Evolutionary conservation across 1,139 yeast genomes (phyloP).

Genomic region (Zygosaccharomyces sapae): DNA sequence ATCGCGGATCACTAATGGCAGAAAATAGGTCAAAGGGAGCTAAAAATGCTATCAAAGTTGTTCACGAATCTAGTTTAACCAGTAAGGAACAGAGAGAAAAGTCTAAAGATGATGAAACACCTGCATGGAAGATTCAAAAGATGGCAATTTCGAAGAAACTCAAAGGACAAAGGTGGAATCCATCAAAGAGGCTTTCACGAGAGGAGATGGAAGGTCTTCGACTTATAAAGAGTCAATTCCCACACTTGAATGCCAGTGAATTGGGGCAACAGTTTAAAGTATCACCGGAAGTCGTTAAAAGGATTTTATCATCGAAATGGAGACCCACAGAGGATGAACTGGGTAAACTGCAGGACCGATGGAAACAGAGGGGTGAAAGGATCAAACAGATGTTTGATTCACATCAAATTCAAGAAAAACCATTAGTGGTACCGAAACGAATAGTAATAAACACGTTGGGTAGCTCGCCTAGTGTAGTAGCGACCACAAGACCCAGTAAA

Average conservation of each 20-base stretch:
- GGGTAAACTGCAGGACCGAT: constrained; percentile 44
- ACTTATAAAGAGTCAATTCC: constrained; percentile 51
- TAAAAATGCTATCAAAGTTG: constrained; percentile 18
- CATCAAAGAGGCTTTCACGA: constrained; percentile 62
- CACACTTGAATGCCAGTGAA: constrained; percentile 56
- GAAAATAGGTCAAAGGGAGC: constrained; percentile 17
- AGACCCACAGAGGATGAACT: constrained; percentile 55
- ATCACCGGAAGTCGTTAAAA: constrained; percentile 78
- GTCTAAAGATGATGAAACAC: constrained; percentile 28
- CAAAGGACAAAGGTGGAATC: constrained; percentile 59
- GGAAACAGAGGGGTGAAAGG: constrained; percentile 44
- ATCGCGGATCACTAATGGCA: constrained; percentile 6
- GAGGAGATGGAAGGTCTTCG: constrained; percentile 67
- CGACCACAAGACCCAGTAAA: constrained; percentile 5
- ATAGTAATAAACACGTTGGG: constrained; percentile 14
- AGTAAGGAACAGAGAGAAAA: constrained; percentile 5
- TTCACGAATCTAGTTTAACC: constrained; percentile 11
- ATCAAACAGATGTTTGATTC: constrained; percentile 24
- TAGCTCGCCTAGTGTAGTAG: constrained; percentile 8
- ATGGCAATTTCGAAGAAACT: constrained; percentile 58
- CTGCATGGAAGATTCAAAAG: constrained; percentile 67
- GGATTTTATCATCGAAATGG: constrained; percentile 78
- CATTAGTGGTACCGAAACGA: constrained; percentile 7
- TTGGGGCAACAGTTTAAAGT: constrained; percentile 63
- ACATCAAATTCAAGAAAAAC: not conserved